Conservation (phyloP, 2,329 filamentous ascomycete species). For the Dactylonectria macrodidyma region DNA sequence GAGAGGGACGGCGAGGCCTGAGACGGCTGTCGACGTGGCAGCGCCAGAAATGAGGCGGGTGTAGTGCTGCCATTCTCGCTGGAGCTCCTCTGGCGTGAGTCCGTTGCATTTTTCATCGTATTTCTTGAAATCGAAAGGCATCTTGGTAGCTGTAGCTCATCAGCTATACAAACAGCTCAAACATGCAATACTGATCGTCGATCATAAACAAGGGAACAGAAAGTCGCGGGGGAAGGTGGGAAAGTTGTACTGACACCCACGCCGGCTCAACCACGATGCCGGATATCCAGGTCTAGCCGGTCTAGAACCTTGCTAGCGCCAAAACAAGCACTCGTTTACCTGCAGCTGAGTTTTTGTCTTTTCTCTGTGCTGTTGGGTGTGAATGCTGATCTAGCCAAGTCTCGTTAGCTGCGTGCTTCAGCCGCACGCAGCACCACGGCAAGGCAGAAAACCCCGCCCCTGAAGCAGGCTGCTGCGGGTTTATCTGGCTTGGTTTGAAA, state of each 20-base stretch:
- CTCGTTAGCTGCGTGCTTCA: neutral
- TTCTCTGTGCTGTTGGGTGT: neutral
- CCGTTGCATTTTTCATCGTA: slow-evolving; percentile 57
- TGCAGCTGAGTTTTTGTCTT: neutral
- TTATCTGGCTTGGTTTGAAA: neutral
- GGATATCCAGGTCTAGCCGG: neutral
- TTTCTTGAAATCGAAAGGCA: slow-evolving; percentile 59
- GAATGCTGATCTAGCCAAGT: neutral
- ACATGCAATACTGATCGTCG: neutral
- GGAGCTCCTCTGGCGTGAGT: slow-evolving; percentile 55
- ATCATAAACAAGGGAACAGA: neutral
- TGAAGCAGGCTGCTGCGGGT: neutral
- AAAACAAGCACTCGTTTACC: neutral
- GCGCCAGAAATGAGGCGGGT: slow-evolving; percentile 58
- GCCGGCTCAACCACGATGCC: neutral
- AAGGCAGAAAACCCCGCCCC: neutral
- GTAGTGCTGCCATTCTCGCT: slow-evolving; percentile 60
- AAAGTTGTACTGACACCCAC: neutral
- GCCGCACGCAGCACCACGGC: neutral
- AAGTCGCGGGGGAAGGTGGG: neutral
- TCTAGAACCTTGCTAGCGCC: neutral
- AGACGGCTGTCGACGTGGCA: slow-evolving; percentile 57
- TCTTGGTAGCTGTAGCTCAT: slow-evolving; percentile 30
- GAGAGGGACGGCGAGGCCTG: slow-evolving; percentile 56
- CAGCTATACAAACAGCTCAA: neutral